phyloP scores from a whole-genome alignment of 2,329 filamentous ascomycete species.

The Exophiala lecanii-corni region DNA sequence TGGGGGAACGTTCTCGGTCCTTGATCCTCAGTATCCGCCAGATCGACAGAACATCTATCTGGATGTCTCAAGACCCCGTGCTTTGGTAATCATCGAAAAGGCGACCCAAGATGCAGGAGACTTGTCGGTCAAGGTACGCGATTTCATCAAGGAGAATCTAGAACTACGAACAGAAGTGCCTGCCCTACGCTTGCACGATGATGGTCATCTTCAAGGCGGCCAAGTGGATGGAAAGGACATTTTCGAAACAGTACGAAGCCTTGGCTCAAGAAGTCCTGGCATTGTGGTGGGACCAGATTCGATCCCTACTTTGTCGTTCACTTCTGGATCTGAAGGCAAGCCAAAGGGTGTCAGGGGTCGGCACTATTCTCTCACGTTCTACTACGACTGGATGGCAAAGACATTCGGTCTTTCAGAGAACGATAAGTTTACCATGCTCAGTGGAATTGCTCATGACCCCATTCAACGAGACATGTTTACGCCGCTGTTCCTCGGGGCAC shows the following conservation, averaged over 20 bases:
- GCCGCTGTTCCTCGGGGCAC: constrained; percentile 78
- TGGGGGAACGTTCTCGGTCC: constrained; percentile 55
- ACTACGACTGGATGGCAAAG: constrained; percentile 91
- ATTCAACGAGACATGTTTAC: constrained; percentile 74
- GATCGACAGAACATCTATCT: constrained; percentile 78
- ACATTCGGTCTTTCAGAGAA: constrained; percentile 69
- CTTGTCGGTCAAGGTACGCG: constrained; percentile 55
- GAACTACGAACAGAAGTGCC: constrained; percentile 70
- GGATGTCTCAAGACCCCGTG: constrained; percentile 70
- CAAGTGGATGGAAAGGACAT: constrained; percentile 61
- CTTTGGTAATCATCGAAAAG: constrained; percentile 67
- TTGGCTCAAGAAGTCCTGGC: constrained; percentile 57
- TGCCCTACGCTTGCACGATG: constrained; percentile 64
- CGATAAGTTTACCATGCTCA: constrained; percentile 75
- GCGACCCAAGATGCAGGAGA: constrained; percentile 65
- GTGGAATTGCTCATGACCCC: constrained; percentile 68
- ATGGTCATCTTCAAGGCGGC: constrained; percentile 70
- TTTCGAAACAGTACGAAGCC: constrained; percentile 51
- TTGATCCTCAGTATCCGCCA: constrained; percentile 80
- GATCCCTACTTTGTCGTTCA: constrained; percentile 69
- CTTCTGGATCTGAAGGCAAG: constrained; percentile 67
- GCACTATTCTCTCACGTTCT: constrained; percentile 79
- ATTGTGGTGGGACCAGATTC: constrained; percentile 84
- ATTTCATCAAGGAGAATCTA: constrained; percentile 69
- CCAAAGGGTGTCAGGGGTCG: constrained; percentile 85